These are phyloP conservation scores for Rhodofomes roseus DNA, from an alignment of 1,284 basidiomycete species.

Conservation along the genomic window DNA sequence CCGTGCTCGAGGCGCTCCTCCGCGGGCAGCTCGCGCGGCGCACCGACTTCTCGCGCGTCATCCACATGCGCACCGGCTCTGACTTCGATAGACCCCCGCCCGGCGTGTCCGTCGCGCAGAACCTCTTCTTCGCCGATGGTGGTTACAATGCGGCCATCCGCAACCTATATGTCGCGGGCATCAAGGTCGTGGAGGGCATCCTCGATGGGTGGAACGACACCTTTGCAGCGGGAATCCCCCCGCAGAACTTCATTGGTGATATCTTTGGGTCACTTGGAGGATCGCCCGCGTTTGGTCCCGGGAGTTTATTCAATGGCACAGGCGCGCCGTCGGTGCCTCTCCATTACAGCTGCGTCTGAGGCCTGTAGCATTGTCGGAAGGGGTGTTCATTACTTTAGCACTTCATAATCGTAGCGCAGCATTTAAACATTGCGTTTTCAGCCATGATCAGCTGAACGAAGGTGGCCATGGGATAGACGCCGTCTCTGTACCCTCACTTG, in stretches of 20 bases:
- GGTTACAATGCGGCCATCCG: constrained; percentile 22
- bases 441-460: too few relatives aligned
- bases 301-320: neutral
- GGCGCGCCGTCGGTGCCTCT: neutral
- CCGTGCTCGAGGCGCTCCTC: constrained; percentile 39
- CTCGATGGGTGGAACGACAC: constrained; percentile 23
- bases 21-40: constrained; percentile 34
- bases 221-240: constrained; percentile 25
- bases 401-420: too few relatives aligned
- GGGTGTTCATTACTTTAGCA: too few relatives aligned
- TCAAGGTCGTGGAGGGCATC: constrained; percentile 29
- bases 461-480: too few relatives aligned
- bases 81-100: constrained; percentile 41
- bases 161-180: constrained; percentile 28
- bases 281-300: neutral
- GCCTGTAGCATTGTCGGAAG: too few relatives aligned
- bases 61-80: constrained; percentile 41
- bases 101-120: constrained; percentile 21
- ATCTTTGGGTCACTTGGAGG: constrained; percentile 9
- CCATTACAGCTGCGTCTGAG: too few relatives aligned
- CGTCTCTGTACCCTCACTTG: too few relatives aligned
- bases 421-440: too few relatives aligned
- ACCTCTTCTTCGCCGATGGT: constrained; percentile 18
- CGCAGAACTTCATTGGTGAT: constrained; percentile 30
- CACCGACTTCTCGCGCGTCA: constrained; percentile 41